Evolutionary conservation across 257 asterid genomes (phyloP).

Genomic region (Plantago elongata): DNA sequence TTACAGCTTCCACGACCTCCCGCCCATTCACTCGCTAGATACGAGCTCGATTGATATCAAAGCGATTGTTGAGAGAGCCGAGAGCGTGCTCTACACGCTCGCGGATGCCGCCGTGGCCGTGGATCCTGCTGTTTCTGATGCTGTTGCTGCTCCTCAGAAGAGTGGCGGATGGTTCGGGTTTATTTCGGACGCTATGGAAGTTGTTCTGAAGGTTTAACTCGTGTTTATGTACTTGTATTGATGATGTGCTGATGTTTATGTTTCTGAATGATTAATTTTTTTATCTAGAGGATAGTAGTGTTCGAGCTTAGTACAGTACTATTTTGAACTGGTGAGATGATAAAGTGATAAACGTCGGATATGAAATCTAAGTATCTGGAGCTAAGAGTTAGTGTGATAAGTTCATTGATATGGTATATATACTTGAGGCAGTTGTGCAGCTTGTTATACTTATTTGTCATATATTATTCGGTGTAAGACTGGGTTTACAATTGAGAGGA

Average conservation of each 20-base stretch:
- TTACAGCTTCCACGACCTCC: slow-evolving; percentile 66
- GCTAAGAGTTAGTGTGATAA: too few relatives aligned
- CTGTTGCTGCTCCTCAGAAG: slow-evolving; percentile 49
- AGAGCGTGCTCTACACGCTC: slow-evolving; percentile 70
- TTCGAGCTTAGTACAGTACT: too few relatives aligned
- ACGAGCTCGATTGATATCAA: slow-evolving; percentile 35
- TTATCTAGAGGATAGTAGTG: too few relatives aligned
- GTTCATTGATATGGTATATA: too few relatives aligned
- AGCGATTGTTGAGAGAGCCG: slow-evolving; percentile 57
- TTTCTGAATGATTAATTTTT: not conserved
- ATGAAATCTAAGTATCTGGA: too few relatives aligned
- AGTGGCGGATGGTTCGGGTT: slow-evolving; percentile 94
- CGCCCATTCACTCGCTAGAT: slow-evolving; percentile 37
- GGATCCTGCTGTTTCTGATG: slow-evolving; percentile 41
- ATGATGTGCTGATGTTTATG: not conserved
- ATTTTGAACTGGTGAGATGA: too few relatives aligned
- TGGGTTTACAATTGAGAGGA: too few relatives aligned
- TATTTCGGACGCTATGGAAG: slow-evolving; percentile 93
- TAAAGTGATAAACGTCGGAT: too few relatives aligned
- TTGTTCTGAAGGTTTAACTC: slow-evolving; percentile 69
- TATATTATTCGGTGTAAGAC: too few relatives aligned
- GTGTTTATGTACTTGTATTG: not conserved
- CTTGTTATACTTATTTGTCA: too few relatives aligned
- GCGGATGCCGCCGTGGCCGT: slow-evolving; percentile 92
- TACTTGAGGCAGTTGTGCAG: too few relatives aligned